Evolutionary conservation across 345 rosid species (phyloP).

Genomic region (Camelina neglecta): DNA sequence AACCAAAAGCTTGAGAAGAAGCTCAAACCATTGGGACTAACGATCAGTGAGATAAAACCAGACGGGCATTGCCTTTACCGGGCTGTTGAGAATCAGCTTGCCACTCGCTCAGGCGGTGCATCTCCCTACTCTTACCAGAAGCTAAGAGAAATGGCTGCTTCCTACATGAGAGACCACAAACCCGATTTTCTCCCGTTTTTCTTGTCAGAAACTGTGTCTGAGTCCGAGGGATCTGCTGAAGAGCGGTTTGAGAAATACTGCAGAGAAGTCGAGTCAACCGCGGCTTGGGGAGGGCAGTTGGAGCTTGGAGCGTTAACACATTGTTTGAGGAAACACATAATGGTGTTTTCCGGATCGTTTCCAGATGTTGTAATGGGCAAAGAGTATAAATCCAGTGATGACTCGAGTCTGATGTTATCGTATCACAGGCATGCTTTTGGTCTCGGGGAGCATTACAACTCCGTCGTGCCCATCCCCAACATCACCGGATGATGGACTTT

Average conservation of each 20-base stretch:
- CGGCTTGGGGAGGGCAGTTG: conserved; percentile 47
- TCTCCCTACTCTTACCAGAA: conserved; percentile 67
- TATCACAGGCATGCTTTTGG: conserved; percentile 64
- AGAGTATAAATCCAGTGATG: conserved; percentile 39
- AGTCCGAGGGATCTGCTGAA: conserved; percentile 26
- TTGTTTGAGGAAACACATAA: conserved; percentile 45
- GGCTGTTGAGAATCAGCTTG: conserved; percentile 88
- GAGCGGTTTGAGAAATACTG: conserved; percentile 49
- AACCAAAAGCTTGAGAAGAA: conserved; percentile 48
- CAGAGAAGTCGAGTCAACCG: conserved; percentile 44
- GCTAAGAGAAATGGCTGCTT: conserved; percentile 81
- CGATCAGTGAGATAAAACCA: conserved; percentile 75
- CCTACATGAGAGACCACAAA: conserved; percentile 73
- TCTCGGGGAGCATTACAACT: conserved; percentile 65
- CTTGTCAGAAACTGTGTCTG: conserved; percentile 37
- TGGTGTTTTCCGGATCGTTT: conserved; percentile 47
- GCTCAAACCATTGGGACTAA: conserved; percentile 69
- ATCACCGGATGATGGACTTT: conserved; percentile 3
- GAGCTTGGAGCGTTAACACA: conserved; percentile 49
- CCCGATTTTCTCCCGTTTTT: conserved; percentile 67
- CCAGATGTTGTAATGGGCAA: conserved; percentile 50
- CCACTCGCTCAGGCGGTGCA: conserved; percentile 58
- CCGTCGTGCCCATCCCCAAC: conserved; percentile 39
- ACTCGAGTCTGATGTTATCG: conserved; percentile 48
- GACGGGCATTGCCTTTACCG: conserved; percentile 95